Evolutionary conservation across 805 yeast species (phyloP).

Genomic region (Yamadazyma kitorensis): DNA sequence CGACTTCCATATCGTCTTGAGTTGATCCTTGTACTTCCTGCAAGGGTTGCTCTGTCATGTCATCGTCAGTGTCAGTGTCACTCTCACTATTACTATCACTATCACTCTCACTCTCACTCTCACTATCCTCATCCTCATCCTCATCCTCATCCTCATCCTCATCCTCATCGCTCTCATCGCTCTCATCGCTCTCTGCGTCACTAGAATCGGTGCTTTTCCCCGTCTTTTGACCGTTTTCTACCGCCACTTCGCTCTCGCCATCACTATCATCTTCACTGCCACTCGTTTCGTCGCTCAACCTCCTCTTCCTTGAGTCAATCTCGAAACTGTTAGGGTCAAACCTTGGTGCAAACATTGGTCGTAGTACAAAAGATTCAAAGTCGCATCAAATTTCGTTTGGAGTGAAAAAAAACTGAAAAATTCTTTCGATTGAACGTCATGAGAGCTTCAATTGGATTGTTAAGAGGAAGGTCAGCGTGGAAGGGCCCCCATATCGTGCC

Average conservation of each 20-base stretch:
- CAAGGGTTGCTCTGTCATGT: constrained; percentile 2
- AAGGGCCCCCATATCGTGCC: constrained; percentile 92
- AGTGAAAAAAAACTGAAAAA: too few species aligned
- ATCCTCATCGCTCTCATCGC: constrained; percentile 6
- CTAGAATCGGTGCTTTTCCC: neutral
- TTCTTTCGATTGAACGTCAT: too few species aligned
- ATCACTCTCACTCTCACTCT: constrained; percentile 3
- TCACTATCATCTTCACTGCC: constrained; percentile 9
- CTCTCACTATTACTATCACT: constrained; percentile 1
- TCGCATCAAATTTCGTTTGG: too few species aligned
- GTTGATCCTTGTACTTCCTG: neutral
- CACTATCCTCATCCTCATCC: constrained; percentile 5
- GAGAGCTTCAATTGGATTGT: too few species aligned
- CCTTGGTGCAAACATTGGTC: constrained; percentile 14
- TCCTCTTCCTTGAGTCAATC: constrained; percentile 8
- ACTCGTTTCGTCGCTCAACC: constrained; percentile 10
- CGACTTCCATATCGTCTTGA: too few species aligned
- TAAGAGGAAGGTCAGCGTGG: constrained; percentile 40
- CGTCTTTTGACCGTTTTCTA: constrained; percentile 1
- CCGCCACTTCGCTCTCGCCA: constrained; percentile 2
- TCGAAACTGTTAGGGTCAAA: constrained; percentile 14
- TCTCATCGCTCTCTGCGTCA: constrained; percentile 6
- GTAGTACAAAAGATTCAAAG: too few species aligned
- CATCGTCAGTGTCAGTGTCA: constrained; percentile 8
- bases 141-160: constrained; percentile 14